Base-by-base conservation (phyloP, 1,139 yeast species). In the Kodamaea derodonti region DNA sequence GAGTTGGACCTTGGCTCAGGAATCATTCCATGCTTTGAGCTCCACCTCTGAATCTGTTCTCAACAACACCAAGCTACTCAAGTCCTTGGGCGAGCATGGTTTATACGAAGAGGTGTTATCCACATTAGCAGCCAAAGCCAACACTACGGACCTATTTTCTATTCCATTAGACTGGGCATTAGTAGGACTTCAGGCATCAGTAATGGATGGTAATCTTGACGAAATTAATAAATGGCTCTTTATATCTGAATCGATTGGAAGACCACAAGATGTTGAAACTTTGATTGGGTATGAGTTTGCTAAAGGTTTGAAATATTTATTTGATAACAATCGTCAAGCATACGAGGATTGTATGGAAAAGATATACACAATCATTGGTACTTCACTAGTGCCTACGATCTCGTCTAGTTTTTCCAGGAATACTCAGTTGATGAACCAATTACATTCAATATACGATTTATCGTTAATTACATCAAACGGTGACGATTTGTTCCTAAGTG, bases 1-100 rank as follows among this genome's bases (percentile, higher is more conserved):
- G 31, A 81, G 81, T 49, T 87, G 97, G 95, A 74, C 80, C 27
- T 72, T 87, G 48, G 95, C 97, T 0, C 84, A 85, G 43, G 92
- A 85, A 43, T 87, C 96, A 27, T 83, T 87, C 47, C 82, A 81
- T 37, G 85, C 84, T 0, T 58, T 84, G 28, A 75, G 86, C 12
- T 70, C 69, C 12, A 48, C 60, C 12, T 24, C 26, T 12, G 57
- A 31, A 22, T 20, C 56, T 60, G 52, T 58, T 3, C 52, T 58
- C 13, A 54, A 47, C 39, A 63, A 56, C 33, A 64, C 72, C 8
- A 65, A 65, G 33, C 50, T 67, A 16, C 49, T 68, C 17, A 60
- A 58, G 30, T 67, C 73, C 0, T 51, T 67, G 27, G 58, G 62
- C 32, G 71, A 67, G 16, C 72, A 65, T 44, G 74, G 70, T 0